These are phyloP conservation scores for Tuber microsphaerosporum DNA, from an alignment of 495 filamentous ascomycete genomes.

Conservation along the genomic window DNA sequence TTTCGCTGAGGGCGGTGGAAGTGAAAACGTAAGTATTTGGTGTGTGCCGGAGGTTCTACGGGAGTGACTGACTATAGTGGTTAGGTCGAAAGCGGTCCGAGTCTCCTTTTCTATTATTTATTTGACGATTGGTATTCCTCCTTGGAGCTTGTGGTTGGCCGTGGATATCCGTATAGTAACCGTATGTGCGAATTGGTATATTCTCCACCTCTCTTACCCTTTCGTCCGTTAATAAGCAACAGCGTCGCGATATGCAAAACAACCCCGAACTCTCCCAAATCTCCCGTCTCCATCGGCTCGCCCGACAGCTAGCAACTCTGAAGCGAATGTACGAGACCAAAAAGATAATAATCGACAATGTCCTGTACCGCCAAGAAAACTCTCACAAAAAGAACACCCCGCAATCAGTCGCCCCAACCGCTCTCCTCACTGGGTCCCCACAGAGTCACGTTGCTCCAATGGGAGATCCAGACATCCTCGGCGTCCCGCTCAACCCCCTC, in stretches of 20 bases:
- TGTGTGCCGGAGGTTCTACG: conserved; percentile 39
- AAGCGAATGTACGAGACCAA: conserved; percentile 75
- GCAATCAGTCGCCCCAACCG: background rate
- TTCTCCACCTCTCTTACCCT: conserved; percentile 3
- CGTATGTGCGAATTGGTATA: conserved; percentile 54
- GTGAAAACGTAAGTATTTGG: conserved; percentile 22
- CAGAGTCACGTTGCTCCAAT: conserved; percentile 12
- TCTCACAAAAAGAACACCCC: conserved; percentile 36
- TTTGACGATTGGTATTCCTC: conserved; percentile 79
- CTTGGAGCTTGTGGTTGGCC: conserved; percentile 56
- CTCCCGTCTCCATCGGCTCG: conserved; percentile 64
- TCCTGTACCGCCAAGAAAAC: conserved; percentile 53
- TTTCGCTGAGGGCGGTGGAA: conserved; percentile 33
- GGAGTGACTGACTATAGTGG: conserved; percentile 29
- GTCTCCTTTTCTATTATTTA: conserved; percentile 75
- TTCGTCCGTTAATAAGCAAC: conserved; percentile 11
- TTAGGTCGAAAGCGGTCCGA: conserved; percentile 47
- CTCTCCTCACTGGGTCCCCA: background rate
- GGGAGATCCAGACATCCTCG: conserved; percentile 44
- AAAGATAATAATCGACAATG: conserved; percentile 65
- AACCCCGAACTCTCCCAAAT: conserved; percentile 57
- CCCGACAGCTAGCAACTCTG: conserved; percentile 57
- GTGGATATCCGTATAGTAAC: conserved; percentile 56
- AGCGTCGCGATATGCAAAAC: conserved; percentile 56
- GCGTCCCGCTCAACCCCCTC: conserved; percentile 55